phyloP scores from a whole-genome alignment of 768 basidiomycete genomes.

The Agaricus subrufescens region DNA sequence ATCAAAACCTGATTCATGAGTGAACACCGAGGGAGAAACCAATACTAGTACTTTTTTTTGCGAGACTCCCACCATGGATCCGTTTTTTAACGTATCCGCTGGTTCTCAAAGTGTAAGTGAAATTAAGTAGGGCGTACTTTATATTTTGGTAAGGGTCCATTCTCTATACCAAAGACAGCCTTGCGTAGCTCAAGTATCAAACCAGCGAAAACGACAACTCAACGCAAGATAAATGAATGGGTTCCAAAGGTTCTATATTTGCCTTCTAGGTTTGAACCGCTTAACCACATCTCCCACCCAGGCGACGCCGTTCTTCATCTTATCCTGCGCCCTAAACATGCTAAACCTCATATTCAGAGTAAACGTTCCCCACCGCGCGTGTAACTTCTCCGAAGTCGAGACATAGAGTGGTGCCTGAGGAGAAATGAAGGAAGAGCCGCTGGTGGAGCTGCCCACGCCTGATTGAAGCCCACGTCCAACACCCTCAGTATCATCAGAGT shows the following conservation, averaged over 20 bases:
- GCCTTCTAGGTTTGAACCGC: background rate
- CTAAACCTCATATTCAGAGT: conserved; percentile 5
- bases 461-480: background rate
- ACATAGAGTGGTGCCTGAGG: background rate
- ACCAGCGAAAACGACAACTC: no score
- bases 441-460: background rate
- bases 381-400: background rate
- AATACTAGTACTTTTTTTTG: no score
- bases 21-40: no score
- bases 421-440: background rate
- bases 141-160: no score
- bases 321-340: conserved; percentile 10
- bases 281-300: conserved; percentile 5
- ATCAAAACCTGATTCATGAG: no score
- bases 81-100: no score
- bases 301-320: conserved; percentile 5
- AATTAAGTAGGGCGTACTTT: no score
- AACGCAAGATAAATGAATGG: background rate
- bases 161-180: no score
- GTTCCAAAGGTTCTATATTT: background rate
- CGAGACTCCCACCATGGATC: no score
- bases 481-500: background rate
- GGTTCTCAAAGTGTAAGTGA: no score
- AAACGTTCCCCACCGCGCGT: conserved; percentile 7
- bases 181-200: no score